Evolutionary conservation across 75 land plant species (phyloP), one percentile per base, ranked within the genome.

Genomic region (Adiantum capillusveneris): DNA sequence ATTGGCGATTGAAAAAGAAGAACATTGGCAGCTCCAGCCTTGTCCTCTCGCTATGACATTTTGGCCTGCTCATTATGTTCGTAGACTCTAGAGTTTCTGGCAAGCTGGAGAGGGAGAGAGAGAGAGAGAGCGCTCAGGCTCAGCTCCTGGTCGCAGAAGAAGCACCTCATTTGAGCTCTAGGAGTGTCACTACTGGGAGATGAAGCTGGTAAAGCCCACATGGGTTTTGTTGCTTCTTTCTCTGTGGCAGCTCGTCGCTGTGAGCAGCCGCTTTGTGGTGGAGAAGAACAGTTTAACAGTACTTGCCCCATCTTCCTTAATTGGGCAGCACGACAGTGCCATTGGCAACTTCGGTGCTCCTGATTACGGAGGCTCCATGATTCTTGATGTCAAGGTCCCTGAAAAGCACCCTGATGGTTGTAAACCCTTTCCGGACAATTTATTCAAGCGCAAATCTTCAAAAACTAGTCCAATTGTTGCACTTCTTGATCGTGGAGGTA

Each of bases 401-500:
- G 60, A 50, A 1, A 64, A 55, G 27, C 43, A 57, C 36, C 39
- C 27, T 34, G 66, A 45, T 57, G 78, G 51, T 29, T 74, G 78
- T 53, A 68, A 56, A 2, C 56, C 58, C 7, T 84, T 78, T 53
- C 52, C 60, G 17, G 52, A 18, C 0, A 9, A 34, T 34, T 71
- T 5, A 22, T 53, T 53, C 14, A 53, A 53, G 55, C 25, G 55
- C 1, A 26, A 25, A 22, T 24, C 29, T 1, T 5, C 25, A 1
- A 53, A 53, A 26, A 3, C 55, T 13, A 53, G 25, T 26, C 96
- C 96, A 14, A 68, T 41, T 16, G 82, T 90, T 45, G 69, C 84
- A 27, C 83, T 90, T 39, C 76, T 75, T 26, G 88, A 87, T 63
- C 74, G 96, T 21, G 96, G 96, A 69, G 96, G 96, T 90, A 56